phyloP scores from a whole-genome alignment of 2,329 filamentous ascomycete species.

The Pseudocercospora fijiensis region DNA sequence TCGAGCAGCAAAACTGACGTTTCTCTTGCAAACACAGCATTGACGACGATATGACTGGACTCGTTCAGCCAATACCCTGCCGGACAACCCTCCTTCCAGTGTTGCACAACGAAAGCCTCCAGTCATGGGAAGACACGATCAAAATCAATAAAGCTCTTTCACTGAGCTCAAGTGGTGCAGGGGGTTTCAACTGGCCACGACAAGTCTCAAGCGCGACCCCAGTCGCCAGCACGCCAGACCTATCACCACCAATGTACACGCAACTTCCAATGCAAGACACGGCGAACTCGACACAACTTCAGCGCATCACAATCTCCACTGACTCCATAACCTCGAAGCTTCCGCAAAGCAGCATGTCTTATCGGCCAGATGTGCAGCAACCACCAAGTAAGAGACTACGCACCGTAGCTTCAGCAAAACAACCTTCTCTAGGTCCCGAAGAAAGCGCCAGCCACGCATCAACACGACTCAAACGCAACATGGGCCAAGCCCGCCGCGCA shows the following conservation, averaged over 20 bases:
- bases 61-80: neutral
- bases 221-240: neutral
- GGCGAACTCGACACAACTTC: neutral
- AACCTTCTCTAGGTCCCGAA: neutral
- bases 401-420: no score
- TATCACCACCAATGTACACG: neutral
- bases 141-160: neutral
- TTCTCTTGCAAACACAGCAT: neutral
- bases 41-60: neutral
- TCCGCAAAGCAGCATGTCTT: neutral
- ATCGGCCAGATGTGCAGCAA: neutral
- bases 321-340: neutral
- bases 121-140: neutral
- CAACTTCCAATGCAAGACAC: neutral
- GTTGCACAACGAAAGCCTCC: neutral
- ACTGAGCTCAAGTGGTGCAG: neutral
- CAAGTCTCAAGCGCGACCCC: neutral
- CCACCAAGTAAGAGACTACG: neutral
- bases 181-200: neutral
- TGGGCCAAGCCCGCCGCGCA: no score
- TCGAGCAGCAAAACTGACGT: neutral
- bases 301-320: neutral
- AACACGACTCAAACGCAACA: neutral
- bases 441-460: neutral
- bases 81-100: neutral